A percentile compares a stretch with the other conserved stretches of the same genome.
Conservation (phyloP, 2,329 filamentous ascomycete genomes). For the Tolypocladium tropicale region DNA sequence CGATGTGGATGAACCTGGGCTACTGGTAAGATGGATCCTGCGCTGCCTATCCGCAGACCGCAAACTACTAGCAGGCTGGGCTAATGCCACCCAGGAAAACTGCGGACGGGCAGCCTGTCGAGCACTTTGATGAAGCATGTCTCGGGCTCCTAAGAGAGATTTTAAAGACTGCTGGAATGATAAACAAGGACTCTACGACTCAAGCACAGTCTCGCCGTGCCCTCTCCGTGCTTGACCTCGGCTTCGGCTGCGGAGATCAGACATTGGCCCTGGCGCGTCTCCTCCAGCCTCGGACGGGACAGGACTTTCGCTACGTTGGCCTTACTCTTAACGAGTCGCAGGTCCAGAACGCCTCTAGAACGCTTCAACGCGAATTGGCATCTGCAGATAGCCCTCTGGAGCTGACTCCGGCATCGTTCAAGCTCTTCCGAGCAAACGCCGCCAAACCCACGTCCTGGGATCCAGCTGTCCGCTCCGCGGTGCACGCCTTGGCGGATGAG, state of each 20-base stretch:
- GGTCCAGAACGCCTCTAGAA: conserved; percentile 24
- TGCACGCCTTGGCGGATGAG: conserved; percentile 15
- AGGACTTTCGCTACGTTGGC: conserved; percentile 36
- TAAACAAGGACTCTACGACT: conserved; percentile 6
- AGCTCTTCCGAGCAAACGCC: conserved; percentile 39
- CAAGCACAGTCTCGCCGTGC: not conserved
- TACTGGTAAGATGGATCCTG: conserved; percentile 37
- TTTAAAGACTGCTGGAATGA: conserved; percentile 30
- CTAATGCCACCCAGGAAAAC: conserved; percentile 15
- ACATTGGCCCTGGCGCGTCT: conserved; percentile 31
- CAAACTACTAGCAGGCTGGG: not conserved
- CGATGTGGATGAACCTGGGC: conserved; percentile 57
- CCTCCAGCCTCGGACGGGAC: conserved; percentile 9
- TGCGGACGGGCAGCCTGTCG: conserved; percentile 16
- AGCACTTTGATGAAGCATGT: conserved; percentile 34
- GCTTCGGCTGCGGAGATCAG: conserved; percentile 51
- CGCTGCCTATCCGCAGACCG: not conserved
- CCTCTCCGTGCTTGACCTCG: conserved; percentile 38
- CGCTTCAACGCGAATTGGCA: conserved; percentile 14
- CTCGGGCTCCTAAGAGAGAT: conserved; percentile 37
- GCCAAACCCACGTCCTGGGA: conserved; percentile 34
- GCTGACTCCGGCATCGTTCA: conserved; percentile 12
- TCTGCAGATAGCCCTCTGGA: not conserved
- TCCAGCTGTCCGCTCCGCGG: conserved; percentile 9
- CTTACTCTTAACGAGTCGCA: conserved; percentile 40